Evolutionary conservation across 1,284 basidiomycete species (phyloP).

Genomic region (Fomes fomentarius): DNA sequence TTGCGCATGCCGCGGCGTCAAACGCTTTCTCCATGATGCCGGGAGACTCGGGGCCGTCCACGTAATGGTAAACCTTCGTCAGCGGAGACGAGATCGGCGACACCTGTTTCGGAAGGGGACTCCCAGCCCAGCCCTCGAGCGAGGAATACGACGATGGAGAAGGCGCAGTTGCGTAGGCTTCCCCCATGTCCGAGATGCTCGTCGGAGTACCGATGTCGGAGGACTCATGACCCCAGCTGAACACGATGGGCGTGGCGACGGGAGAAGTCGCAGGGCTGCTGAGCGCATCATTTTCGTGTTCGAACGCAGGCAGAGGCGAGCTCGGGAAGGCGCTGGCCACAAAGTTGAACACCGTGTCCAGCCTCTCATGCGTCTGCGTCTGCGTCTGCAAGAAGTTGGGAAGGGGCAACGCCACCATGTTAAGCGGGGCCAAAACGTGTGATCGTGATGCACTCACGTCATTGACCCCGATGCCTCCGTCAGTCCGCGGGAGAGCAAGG

Average conservation of each 20-base stretch:
- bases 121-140: slow-evolving; percentile 35
- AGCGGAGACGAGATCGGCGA: slow-evolving; percentile 17
- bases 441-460: slow-evolving; percentile 28
- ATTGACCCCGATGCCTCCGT: slow-evolving; percentile 14
- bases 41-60: slow-evolving; percentile 22
- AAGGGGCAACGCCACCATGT: slow-evolving; percentile 11
- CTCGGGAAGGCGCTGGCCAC: slow-evolving; percentile 19
- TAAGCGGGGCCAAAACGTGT: slow-evolving; percentile 17
- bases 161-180: slow-evolving; percentile 17
- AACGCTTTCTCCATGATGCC: slow-evolving; percentile 33
- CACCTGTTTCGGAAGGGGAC: slow-evolving; percentile 20
- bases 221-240: slow-evolving; percentile 12
- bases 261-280: slow-evolving; percentile 28
- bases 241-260: slow-evolving; percentile 16
- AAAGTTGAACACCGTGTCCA: slow-evolving; percentile 13
- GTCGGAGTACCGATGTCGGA: slow-evolving; percentile 18
- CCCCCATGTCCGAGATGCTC: slow-evolving; percentile 19
- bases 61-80: slow-evolving; percentile 20
- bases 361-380: slow-evolving; percentile 5
- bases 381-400: slow-evolving; percentile 11
- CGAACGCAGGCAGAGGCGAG: slow-evolving; percentile 25
- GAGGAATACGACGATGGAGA: slow-evolving; percentile 34
- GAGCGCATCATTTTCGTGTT: slow-evolving; percentile 23
- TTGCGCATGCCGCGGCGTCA: slow-evolving; percentile 28
- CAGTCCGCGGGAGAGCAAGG: slow-evolving; percentile 12